Percentiles rank a stretch among this genome's conserved stretches.
These are phyloP conservation scores for Phytopythium oedochilum DNA, from an alignment of 352 stramenopile genomes.

Conservation along the genomic window DNA sequence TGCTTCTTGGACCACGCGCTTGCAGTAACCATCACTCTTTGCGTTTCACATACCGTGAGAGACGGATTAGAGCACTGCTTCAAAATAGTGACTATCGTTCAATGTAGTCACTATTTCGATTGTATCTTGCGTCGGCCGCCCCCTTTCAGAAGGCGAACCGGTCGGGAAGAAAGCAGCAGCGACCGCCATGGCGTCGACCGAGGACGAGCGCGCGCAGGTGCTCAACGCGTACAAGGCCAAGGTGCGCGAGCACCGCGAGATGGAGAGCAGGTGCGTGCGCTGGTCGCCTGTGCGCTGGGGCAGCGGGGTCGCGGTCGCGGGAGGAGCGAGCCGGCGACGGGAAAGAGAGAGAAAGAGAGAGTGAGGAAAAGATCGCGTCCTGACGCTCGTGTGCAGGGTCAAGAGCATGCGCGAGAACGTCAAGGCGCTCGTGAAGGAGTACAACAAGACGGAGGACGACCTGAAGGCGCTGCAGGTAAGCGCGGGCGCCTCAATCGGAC, in stretches of 20 bases:
- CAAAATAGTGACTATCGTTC: too few relatives aligned
- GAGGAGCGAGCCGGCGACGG: too few relatives aligned
- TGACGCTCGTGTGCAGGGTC: constrained; percentile 49
- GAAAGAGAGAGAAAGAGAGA: too few relatives aligned
- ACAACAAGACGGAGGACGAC: constrained; percentile 99
- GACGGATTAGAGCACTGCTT: constrained; percentile 2
- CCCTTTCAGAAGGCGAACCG: too few relatives aligned
- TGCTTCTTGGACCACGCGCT: too few relatives aligned
- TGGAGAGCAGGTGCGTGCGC: constrained; percentile 88
- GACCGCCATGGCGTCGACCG: constrained; percentile 52
- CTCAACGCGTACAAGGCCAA: constrained; percentile 95
- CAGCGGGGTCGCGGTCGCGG: too few relatives aligned
- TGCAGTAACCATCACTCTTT: neutral
- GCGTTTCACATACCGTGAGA: neutral
- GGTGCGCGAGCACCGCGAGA: constrained; percentile 96
- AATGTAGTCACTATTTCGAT: too few relatives aligned
- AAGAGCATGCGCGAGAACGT: constrained; percentile 97
- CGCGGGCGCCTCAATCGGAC: neutral
- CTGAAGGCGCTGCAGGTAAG: constrained; percentile 91
- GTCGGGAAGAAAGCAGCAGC: constrained; percentile 5
- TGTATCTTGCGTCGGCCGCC: too few relatives aligned
- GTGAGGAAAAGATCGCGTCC: constrained; percentile 2
- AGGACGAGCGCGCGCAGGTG: constrained; percentile 91
- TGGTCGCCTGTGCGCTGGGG: neutral
- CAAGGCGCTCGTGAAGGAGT: constrained; percentile 93